Percentiles rank a stretch among this genome's conserved stretches.
Conservation (phyloP, 1,284 basidiomycete genomes). For the Xanthoconium separans region DNA sequence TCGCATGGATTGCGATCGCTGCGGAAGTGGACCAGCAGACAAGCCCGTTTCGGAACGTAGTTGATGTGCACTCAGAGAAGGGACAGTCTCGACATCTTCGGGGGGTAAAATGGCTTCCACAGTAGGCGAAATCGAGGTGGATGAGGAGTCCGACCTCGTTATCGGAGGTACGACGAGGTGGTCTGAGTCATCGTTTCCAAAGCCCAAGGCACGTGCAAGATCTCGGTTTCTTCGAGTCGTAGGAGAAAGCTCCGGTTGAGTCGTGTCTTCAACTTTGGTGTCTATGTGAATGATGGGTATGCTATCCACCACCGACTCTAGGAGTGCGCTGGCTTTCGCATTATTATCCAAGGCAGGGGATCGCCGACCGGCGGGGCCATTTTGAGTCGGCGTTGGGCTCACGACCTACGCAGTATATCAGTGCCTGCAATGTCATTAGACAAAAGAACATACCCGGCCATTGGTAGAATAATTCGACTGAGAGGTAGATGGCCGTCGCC, state of each 20-base stretch:
- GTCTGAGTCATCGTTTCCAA: constrained; percentile 46
- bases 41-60: constrained; percentile 4
- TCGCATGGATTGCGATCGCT: constrained; percentile 34
- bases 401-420: constrained; percentile 42
- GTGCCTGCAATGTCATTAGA: constrained; percentile 5
- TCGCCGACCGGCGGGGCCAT: constrained; percentile 26
- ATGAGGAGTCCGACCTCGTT: constrained; percentile 19
- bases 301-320: constrained; percentile 68
- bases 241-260: constrained; percentile 41
- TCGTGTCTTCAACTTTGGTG: constrained; percentile 23
- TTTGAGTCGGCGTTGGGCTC: constrained; percentile 46
- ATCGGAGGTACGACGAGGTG: constrained; percentile 22
- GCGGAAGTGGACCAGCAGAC: constrained; percentile 26
- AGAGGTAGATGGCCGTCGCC: constrained; percentile 74
- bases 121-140: constrained; percentile 29
- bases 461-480: constrained; percentile 69
- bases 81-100: constrained; percentile 23
- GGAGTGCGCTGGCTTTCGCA: constrained; percentile 59
- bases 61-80: constrained; percentile 5
- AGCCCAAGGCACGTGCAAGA: constrained; percentile 66
- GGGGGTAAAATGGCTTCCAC: constrained; percentile 29
- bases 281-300: constrained; percentile 45
- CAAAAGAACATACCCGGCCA: constrained; percentile 46
- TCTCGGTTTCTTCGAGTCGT: constrained; percentile 64
- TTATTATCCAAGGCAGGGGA: constrained; percentile 44